A percentile compares a stretch with the other conserved stretches of the same genome.
These are phyloP conservation scores for Penicillium cinerascens DNA, from an alignment of 495 filamentous ascomycete species.

Conservation along the genomic window DNA sequence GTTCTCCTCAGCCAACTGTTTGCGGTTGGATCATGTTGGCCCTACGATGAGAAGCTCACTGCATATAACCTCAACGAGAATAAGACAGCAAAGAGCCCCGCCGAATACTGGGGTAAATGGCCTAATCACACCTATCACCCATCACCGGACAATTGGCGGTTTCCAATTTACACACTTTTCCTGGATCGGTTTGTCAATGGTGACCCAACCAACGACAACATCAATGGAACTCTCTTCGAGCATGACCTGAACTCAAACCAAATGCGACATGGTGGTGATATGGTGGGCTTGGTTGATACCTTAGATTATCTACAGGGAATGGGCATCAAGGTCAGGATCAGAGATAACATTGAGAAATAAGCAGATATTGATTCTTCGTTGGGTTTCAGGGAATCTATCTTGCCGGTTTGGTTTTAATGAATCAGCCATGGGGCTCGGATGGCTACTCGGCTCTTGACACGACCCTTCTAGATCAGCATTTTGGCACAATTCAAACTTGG, in stretches of 20 bases:
- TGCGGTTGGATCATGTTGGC: constrained; percentile 39
- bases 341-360: not conserved
- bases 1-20: constrained; percentile 29
- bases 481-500: constrained; percentile 62
- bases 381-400: constrained; percentile 59
- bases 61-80: constrained; percentile 65
- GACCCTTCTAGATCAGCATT: constrained; percentile 68
- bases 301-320: constrained; percentile 73
- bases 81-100: constrained; percentile 50
- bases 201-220: constrained; percentile 67
- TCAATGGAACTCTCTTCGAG: constrained; percentile 66
- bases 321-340: constrained; percentile 59
- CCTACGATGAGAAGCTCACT: constrained; percentile 51
- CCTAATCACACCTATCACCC: constrained; percentile 50
- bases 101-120: constrained; percentile 63
- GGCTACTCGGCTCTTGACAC: constrained; percentile 66
- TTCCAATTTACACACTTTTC: constrained; percentile 70
- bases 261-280: constrained; percentile 72
- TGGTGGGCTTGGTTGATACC: constrained; percentile 59
- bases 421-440: constrained; percentile 67
- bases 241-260: constrained; percentile 66
- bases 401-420: constrained; percentile 66
- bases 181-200: constrained; percentile 71
- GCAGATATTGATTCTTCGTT: not conserved
- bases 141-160: constrained; percentile 66